phyloP scores from a whole-genome alignment of 2,329 filamentous ascomycete species.

The Metarhizium sp. region DNA sequence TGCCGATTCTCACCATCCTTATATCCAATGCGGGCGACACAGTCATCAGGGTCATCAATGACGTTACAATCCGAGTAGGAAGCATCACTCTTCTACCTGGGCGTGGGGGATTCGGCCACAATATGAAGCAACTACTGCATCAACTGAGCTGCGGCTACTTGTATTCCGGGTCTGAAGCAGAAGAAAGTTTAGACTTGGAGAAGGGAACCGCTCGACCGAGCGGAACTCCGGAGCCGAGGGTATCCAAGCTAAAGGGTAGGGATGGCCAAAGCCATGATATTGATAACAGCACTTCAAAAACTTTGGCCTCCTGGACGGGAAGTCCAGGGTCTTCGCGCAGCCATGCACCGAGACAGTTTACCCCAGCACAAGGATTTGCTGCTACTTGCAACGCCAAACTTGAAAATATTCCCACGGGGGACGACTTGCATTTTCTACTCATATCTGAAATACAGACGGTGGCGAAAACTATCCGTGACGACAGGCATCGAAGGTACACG shows the following conservation, averaged over 20 bases:
- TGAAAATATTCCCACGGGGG: slow-evolving; percentile 29
- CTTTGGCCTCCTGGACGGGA: no score
- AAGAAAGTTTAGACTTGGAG: background rate
- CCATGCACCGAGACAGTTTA: no score
- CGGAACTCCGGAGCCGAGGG: no score
- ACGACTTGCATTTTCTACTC: slow-evolving; percentile 55
- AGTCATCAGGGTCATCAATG: slow-evolving; percentile 53
- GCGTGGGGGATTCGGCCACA: slow-evolving; percentile 37
- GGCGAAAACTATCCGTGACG: slow-evolving; percentile 50
- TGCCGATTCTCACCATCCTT: slow-evolving; percentile 85
- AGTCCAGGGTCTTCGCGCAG: no score
- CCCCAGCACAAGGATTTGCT: no score
- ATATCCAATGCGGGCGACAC: slow-evolving; percentile 80
- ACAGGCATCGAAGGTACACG: slow-evolving; percentile 53
- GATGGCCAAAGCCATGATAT: no score
- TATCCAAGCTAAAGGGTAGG: no score
- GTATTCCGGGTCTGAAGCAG: slow-evolving; percentile 17
- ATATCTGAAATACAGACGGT: slow-evolving; percentile 62
- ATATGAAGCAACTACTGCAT: slow-evolving; percentile 33
- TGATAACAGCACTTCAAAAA: no score
- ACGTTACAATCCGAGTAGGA: slow-evolving; percentile 46
- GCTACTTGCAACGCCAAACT: no score
- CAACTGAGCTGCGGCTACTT: slow-evolving; percentile 34
- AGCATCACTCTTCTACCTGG: slow-evolving; percentile 53
- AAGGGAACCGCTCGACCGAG: background rate